phyloP scores from a whole-genome alignment of 306 rosid genomes.

The Cicer judaicum region DNA sequence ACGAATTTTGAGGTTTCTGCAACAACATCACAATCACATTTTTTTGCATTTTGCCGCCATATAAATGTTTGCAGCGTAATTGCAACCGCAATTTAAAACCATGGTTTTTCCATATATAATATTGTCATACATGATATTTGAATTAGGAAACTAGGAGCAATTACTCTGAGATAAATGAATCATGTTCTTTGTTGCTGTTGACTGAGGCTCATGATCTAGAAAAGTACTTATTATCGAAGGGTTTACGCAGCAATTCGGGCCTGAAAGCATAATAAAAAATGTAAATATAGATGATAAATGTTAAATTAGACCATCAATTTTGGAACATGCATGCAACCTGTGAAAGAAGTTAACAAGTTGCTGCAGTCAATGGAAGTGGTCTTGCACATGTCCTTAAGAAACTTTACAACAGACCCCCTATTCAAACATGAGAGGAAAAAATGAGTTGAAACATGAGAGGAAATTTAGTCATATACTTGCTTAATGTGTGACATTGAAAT shows the following conservation, averaged over 20 bases:
- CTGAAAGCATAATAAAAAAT: conserved; percentile 48
- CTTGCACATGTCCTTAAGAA: conserved; percentile 66
- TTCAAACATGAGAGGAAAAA: conserved; percentile 31
- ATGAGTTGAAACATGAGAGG: conserved; percentile 32
- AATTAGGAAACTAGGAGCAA: conserved; percentile 40
- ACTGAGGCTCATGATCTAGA: conserved; percentile 86
- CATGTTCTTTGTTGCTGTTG: conserved; percentile 89
- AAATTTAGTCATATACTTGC: conserved; percentile 18
- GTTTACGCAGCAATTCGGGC: conserved; percentile 74
- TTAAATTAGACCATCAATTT: background rate
- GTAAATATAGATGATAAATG: background rate
- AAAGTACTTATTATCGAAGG: conserved; percentile 67
- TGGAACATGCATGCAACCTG: conserved; percentile 57
- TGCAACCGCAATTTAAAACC: too few relatives aligned
- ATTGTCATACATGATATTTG: background rate
- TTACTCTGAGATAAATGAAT: conserved; percentile 87
- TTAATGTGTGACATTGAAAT: conserved; percentile 27
- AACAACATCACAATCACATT: too few relatives aligned
- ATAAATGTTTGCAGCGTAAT: too few relatives aligned
- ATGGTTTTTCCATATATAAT: too few relatives aligned
- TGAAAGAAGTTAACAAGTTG: conserved; percentile 73
- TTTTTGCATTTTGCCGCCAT: too few relatives aligned
- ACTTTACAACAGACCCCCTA: conserved; percentile 59
- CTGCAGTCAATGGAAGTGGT: conserved; percentile 78
- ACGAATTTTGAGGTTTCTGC: too few relatives aligned